These are phyloP conservation scores for Monilinia fructigena DNA, from an alignment of 2,329 filamentous ascomycete species.

Conservation along the genomic window DNA sequence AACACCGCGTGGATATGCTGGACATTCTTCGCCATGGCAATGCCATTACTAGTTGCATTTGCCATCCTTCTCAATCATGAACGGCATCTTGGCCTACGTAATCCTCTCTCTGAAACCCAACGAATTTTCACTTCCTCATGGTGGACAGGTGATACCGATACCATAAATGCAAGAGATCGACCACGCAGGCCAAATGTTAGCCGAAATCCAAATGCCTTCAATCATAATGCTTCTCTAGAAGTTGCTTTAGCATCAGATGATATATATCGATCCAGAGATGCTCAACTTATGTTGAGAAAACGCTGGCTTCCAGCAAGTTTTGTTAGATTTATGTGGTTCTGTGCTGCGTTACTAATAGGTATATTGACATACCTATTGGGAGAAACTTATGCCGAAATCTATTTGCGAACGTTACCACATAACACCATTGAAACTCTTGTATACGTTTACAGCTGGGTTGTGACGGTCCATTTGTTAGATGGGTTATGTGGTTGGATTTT, in stretches of 20 bases:
- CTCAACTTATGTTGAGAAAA: conserved; percentile 35
- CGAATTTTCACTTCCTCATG: conserved; percentile 65
- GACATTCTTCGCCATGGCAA: conserved; percentile 68
- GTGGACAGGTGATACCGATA: conserved; percentile 59
- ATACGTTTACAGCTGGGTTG: conserved; percentile 70
- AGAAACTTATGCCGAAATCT: conserved; percentile 68
- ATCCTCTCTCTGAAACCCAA: conserved; percentile 64
- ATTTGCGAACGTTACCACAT: conserved; percentile 64
- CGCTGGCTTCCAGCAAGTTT: conserved; percentile 64
- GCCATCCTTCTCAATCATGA: conserved; percentile 62
- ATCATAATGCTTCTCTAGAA: conserved; percentile 38
- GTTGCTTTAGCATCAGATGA: conserved; percentile 36
- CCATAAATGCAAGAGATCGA: conserved; percentile 45
- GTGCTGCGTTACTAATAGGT: conserved; percentile 59
- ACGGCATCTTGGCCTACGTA: conserved; percentile 59
- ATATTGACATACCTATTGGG: conserved; percentile 66
- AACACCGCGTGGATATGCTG: conserved; percentile 69
- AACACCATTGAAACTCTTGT: conserved; percentile 65
- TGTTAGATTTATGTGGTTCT: conserved; percentile 69
- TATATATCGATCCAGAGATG: conserved; percentile 24
- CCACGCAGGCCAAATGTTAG: conserved; percentile 42
- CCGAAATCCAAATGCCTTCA: conserved; percentile 34
- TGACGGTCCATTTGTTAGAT: conserved; percentile 64
- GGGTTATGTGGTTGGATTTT: conserved; percentile 65
- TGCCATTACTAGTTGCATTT: conserved; percentile 66